Base-by-base conservation (phyloP, 306 rosid species). In the Vigna mungo region DNA sequence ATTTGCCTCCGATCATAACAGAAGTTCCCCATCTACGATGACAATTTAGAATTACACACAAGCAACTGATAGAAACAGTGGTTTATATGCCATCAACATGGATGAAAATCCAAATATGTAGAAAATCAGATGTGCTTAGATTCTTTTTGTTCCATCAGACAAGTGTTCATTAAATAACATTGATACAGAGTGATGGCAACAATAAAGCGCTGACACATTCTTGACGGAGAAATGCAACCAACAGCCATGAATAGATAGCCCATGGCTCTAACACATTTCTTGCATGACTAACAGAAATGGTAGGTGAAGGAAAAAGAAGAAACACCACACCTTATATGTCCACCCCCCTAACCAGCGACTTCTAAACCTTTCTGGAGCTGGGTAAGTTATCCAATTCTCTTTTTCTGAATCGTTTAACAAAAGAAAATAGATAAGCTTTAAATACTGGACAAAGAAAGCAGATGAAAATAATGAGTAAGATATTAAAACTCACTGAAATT, bases 301-400 rank as follows among this genome's bases (percentile, higher is more conserved):
- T 51, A 54, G 67, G 48, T 60, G 43, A 74, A 71, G 68, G 43
- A 63, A 72, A 76, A 14, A 21, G 41, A 75, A 44, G 41, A 71
- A 78, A 82, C 69, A 23, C 73, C 83, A 75, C 32, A 92, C 97
- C 90, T 90, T 71, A 70, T 53, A 58, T 80, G 93, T 73, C 93
- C 97, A 92, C 20, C 96, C 97, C 64, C 92, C 97, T 69, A 92
- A 65, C 96, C 97, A 90, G 64, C 97, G 90, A 82, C 97, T 92
- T 72, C 87, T 82, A 76, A 88, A 92, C 86, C 88, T 84, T 44
- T 87, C 78, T 2, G 82, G 80, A 84, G 80, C 76, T 39, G 68
- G 47, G 76, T 63, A 60, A 69, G 78, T 49, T 32, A 21, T 77
- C 82, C 37, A 39, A 48, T 84, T 78, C 65, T 83, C 83, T n/a